These are phyloP conservation scores for Zoysia pacifica DNA, from an alignment of 176 grass and related monocot genomes.

Conservation along the genomic window DNA sequence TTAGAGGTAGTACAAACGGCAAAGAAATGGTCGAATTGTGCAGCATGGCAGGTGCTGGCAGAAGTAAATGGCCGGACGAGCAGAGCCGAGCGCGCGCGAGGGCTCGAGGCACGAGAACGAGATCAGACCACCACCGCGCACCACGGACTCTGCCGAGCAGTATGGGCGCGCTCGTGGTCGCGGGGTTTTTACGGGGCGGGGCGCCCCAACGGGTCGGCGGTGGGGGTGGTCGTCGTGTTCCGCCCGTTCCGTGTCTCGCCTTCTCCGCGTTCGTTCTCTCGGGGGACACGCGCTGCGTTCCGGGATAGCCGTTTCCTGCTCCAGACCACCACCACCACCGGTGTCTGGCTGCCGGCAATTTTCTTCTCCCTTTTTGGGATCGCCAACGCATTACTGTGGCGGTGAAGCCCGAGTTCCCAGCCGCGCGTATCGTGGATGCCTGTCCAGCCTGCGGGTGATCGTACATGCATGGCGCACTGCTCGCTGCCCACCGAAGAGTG, in stretches of 20 bases:
- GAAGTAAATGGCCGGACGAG: no score
- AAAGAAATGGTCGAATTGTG: no score
- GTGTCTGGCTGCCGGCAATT: neutral
- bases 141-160: neutral
- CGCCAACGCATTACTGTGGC: neutral
- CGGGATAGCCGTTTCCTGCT: slow-evolving; percentile 23
- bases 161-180: neutral
- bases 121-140: neutral
- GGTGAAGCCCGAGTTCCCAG: neutral
- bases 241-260: neutral
- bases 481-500: slow-evolving; percentile 1
- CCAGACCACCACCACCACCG: neutral
- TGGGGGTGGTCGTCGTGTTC: neutral
- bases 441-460: neutral
- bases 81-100: neutral
- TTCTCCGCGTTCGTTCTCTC: neutral
- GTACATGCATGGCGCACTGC: neutral
- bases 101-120: neutral
- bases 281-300: neutral
- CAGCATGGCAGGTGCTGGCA: no score
- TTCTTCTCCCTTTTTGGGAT: neutral
- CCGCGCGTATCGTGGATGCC: neutral
- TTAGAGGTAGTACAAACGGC: no score
- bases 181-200: slow-evolving; percentile 12
- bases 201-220: neutral